Percentiles rank a stretch among this genome's conserved stretches.
Evolutionary conservation across 768 basidiomycete species (phyloP).

Genomic region (Ramaria sp.): DNA sequence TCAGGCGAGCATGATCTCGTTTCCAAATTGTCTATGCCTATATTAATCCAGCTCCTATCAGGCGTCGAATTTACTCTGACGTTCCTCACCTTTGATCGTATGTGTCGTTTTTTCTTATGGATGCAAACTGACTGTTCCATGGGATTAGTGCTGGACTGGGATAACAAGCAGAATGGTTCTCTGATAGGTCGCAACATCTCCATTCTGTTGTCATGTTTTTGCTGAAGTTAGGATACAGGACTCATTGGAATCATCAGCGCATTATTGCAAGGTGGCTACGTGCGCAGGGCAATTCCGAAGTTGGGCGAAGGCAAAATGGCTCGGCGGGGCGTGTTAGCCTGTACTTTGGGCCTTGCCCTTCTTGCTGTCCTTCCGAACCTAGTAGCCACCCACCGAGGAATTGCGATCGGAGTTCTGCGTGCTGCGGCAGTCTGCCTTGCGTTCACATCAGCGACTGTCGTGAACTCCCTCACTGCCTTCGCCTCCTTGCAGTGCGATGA

Average conservation of each 20-base stretch:
- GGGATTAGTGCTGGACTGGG: conserved; percentile 71
- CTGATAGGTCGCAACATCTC: conserved; percentile 22
- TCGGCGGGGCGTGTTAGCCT: conserved; percentile 63
- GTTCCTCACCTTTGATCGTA: conserved; percentile 85
- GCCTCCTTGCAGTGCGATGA: conserved; percentile 91
- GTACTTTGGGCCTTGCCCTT: conserved; percentile 56
- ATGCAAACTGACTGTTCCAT: not conserved
- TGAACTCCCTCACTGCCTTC: conserved; percentile 83
- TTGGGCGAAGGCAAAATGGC: conserved; percentile 80
- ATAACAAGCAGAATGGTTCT: conserved; percentile 77
- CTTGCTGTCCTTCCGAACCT: conserved; percentile 63
- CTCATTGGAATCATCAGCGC: conserved; percentile 89
- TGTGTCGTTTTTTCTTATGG: conserved; percentile 17
- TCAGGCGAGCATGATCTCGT: conserved; percentile 35
- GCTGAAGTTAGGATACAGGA: conserved; percentile 32
- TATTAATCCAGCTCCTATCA: conserved; percentile 10
- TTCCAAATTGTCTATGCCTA: not conserved
- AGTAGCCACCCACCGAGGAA: conserved; percentile 26
- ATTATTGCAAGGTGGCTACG: conserved; percentile 87
- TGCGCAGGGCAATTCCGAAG: conserved; percentile 66
- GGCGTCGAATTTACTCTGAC: conserved; percentile 96
- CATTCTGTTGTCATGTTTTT: not conserved
- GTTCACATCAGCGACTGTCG: conserved; percentile 92
- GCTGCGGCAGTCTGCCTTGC: conserved; percentile 77
- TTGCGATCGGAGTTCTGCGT: conserved; percentile 46